Evolutionary conservation across 768 basidiomycete genomes (phyloP), one percentile per base, ranked within the genome.

Genomic region (Exidia glandulosa): DNA sequence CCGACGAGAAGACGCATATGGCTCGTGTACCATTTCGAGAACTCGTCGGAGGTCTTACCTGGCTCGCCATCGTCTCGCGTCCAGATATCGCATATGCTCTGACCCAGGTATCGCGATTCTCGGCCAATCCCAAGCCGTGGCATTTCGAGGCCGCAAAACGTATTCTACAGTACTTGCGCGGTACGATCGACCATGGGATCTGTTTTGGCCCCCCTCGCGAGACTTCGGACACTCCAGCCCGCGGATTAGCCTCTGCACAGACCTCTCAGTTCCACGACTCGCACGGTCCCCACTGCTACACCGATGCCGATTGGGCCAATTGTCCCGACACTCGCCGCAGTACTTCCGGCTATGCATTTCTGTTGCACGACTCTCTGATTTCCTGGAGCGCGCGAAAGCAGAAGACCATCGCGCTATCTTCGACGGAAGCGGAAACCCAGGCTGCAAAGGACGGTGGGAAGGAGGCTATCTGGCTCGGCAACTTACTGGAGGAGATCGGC

Each of bases 321-420:
- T 32, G 54, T 23, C 55, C 37, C 54, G 54, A 60, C 36, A 55
- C 57, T 16, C 23, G 32, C 31, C 59, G 52, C 54, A 57, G 55
- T 32, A 60, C 52, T 19, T 36, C 59, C 12, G 59, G 59, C 12
- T 60, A 57, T 36, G 52, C 52, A n/a, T 33, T 57, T 27, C 34
- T 52, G 23, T 10, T 62, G 37, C 60, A 41, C 29, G 62, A 61
- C 7, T 59, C 56, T 2, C 33, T 50, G 14, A 57, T 69, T 16
- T 48, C 47, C 6, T 69, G 68, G 67, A 41, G 31, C 2, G 62
- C 63, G 0, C 50, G 56, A 27, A 55, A 58, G 27, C 69, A 69
- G 63, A 25, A 60, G 3, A 61, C 57, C 19, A 59, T 65, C 32
- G 62, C 69, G 1, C 36, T 59, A 3, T 65, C 64, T 3, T 60